Conservation (phyloP, 345 rosid species). For the Aurinia saxatilis region DNA sequence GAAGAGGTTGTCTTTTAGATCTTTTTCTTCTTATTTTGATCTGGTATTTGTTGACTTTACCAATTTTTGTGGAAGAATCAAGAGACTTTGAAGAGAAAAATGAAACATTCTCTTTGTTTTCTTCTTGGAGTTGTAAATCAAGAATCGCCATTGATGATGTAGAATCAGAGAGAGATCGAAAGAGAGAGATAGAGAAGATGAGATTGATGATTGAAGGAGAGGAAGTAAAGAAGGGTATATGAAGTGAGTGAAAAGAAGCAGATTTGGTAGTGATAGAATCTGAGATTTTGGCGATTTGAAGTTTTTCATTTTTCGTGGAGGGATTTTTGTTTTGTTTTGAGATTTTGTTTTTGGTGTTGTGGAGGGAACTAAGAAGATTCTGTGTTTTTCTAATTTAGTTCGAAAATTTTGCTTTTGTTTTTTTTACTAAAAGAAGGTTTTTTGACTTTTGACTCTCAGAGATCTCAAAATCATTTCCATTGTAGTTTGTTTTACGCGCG, state of each 20-base stretch:
- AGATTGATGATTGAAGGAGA: slow-evolving; percentile 6
- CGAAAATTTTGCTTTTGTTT: neutral
- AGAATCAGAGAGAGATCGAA: neutral
- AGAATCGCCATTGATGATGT: slow-evolving; percentile 21
- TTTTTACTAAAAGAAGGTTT: neutral
- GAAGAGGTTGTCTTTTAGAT: slow-evolving; percentile 21
- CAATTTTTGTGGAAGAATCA: neutral
- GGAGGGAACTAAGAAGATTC: slow-evolving; percentile 29
- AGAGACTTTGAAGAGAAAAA: slow-evolving; percentile 8
- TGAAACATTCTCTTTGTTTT: slow-evolving; percentile 26
- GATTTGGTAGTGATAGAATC: slow-evolving; percentile 11
- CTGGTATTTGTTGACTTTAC: slow-evolving; percentile 17
- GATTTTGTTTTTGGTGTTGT: slow-evolving; percentile 10
- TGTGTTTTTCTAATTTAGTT: slow-evolving; percentile 10
- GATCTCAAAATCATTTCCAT: neutral
- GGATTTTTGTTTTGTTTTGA: slow-evolving; percentile 8
- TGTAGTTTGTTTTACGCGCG: slow-evolving; percentile 19
- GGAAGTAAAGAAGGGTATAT: slow-evolving; percentile 11
- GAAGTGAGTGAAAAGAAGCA: slow-evolving; percentile 11
- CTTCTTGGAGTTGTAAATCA: neutral
- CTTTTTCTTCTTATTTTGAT: slow-evolving; percentile 14
- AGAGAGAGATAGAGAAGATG: neutral
- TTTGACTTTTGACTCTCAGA: neutral
- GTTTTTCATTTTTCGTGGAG: slow-evolving; percentile 20
- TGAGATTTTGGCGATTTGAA: slow-evolving; percentile 11